A percentile compares a stretch with the other conserved stretches of the same genome.
Conservation (phyloP, 2,329 filamentous ascomycete species). For the Xylaria sp. region DNA sequence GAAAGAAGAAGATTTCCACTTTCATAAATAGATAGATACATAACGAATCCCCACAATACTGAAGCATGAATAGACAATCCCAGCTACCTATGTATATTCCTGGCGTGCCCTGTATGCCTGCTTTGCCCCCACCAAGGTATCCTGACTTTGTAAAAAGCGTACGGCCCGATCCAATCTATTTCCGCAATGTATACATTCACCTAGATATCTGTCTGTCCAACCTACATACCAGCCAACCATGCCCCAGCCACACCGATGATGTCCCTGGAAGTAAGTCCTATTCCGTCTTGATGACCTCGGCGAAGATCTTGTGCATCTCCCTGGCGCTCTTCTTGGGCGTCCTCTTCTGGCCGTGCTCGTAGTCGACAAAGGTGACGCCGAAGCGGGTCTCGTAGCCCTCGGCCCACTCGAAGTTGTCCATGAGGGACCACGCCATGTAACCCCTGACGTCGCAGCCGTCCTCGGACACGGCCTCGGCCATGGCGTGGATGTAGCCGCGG, state of each 20-base stretch:
- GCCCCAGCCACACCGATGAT: neutral
- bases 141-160: conserved; percentile 20
- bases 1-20: neutral
- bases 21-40: too few species aligned
- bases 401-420: conserved; percentile 95
- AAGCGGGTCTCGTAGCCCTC: conserved; percentile 90
- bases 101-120: conserved; percentile 9
- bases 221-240: neutral
- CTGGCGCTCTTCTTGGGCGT: conserved; percentile 86
- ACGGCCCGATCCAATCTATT: conserved; percentile 15
- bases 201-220: neutral
- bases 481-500: conserved; percentile 77
- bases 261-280: conserved; percentile 42
- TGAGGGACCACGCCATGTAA: conserved; percentile 87
- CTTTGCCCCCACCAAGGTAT: too few species aligned
- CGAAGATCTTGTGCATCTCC: conserved; percentile 76
- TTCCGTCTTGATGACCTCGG: conserved; percentile 73
- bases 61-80: conserved; percentile 32
- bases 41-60: too few species aligned
- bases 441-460: conserved; percentile 83
- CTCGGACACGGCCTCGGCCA: conserved; percentile 75
- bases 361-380: conserved; percentile 86
- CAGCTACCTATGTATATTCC: conserved; percentile 61
- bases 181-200: conserved; percentile 19
- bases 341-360: conserved; percentile 79